These are phyloP conservation scores for Globisporangium barbulae DNA, from an alignment of 352 stramenopile genomes.

Conservation along the genomic window DNA sequence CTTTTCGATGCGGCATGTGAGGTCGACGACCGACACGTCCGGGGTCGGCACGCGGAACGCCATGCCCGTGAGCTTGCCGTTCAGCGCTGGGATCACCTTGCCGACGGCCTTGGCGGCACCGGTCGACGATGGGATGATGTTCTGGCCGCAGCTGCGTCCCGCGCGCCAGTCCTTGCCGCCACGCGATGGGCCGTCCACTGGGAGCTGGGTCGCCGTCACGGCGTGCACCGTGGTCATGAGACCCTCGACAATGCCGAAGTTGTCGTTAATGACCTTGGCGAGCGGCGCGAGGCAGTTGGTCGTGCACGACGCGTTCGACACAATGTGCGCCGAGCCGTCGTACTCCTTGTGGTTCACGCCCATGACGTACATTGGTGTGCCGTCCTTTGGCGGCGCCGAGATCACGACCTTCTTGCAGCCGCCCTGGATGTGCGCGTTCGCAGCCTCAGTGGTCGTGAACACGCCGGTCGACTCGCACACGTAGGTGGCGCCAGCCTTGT, in stretches of 20 bases:
- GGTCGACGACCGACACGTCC: constrained; percentile 90
- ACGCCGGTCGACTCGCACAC: constrained; percentile 96
- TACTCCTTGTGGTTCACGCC: constrained; percentile 94
- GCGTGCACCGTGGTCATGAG: constrained; percentile 80
- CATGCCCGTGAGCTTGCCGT: constrained; percentile 92
- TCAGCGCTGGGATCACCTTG: constrained; percentile 96
- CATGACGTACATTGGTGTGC: constrained; percentile 96
- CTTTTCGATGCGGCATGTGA: constrained; percentile 84
- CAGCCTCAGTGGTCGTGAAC: constrained; percentile 91
- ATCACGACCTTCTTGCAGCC: constrained; percentile 97
- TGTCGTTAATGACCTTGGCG: constrained; percentile 60
- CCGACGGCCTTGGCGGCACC: constrained; percentile 98
- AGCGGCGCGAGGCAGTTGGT: constrained; percentile 69
- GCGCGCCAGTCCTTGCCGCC: constrained; percentile 98
- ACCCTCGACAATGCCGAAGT: constrained; percentile 53
- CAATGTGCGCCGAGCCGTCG: constrained; percentile 71
- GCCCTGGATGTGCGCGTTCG: constrained; percentile 81
- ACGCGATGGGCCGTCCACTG: constrained; percentile 96
- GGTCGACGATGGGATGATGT: constrained; percentile 98
- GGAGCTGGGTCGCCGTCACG: constrained; percentile 97
- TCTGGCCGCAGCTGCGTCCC: constrained; percentile 96
- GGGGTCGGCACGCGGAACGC: constrained; percentile 89
- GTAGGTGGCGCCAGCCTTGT: constrained; percentile 85
- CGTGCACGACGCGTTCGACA: constrained; percentile 81
- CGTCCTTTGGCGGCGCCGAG: constrained; percentile 91